These are phyloP conservation scores for Naegleria fowleri DNA, from an alignment of 208 protist genomes.

Conservation along the genomic window DNA sequence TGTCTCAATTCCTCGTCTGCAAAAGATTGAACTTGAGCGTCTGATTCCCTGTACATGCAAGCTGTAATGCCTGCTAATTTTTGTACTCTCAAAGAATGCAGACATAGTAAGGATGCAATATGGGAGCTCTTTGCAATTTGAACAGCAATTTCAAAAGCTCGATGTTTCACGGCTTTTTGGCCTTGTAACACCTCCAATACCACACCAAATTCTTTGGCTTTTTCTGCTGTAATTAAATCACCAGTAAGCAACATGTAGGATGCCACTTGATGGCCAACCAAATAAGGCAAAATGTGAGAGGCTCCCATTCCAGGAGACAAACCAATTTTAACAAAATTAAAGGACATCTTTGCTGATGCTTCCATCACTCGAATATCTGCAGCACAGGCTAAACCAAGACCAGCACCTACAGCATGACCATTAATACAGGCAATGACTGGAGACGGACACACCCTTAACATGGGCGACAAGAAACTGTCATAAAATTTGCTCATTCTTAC, in stretches of 20 bases:
- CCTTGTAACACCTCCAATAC: conserved; percentile 35
- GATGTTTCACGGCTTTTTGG: not conserved
- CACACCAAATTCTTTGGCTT: conserved; percentile 47
- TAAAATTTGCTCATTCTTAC: not conserved
- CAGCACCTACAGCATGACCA: conserved; percentile 57
- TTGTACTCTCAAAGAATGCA: not conserved
- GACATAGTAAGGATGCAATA: not conserved
- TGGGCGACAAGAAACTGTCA: not conserved
- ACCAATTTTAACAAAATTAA: conserved; percentile 55
- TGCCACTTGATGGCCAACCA: conserved; percentile 51
- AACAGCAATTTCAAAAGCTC: not conserved
- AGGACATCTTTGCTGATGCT: conserved; percentile 44
- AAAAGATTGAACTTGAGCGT: not conserved
- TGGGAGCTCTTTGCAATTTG: not conserved
- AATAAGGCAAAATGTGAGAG: conserved; percentile 50
- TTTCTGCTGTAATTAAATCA: conserved; percentile 41
- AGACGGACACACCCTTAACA: not conserved
- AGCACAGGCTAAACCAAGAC: conserved; percentile 55
- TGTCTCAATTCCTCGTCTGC: not conserved
- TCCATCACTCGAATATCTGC: conserved; percentile 52
- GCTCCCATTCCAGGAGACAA: conserved; percentile 50
- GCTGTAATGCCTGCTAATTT: not conserved
- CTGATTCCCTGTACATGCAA: not conserved
- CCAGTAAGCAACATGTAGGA: conserved; percentile 46
- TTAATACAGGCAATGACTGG: conserved; percentile 42